Percentiles rank a stretch among this genome's conserved stretches.
phyloP scores from a whole-genome alignment of 805 yeast species.

The Kregervanrija pseudodelftensis region DNA sequence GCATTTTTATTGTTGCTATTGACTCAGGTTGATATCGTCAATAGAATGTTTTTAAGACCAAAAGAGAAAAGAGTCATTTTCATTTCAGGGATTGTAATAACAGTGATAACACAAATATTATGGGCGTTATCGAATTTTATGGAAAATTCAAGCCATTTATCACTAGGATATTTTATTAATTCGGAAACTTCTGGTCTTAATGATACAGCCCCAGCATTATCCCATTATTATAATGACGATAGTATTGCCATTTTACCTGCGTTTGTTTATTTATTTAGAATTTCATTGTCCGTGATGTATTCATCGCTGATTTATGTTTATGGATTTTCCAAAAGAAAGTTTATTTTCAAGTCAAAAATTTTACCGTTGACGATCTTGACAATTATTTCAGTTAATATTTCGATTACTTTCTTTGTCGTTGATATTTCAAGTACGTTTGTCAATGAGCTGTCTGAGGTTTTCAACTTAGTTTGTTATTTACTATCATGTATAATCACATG shows the following conservation, averaged over 20 bases:
- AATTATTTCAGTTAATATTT: conserved; percentile 46
- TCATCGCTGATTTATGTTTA: conserved; percentile 56
- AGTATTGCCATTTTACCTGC: conserved; percentile 7
- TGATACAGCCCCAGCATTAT: too few species aligned
- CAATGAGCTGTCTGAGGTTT: conserved; percentile 64
- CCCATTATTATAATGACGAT: too few species aligned
- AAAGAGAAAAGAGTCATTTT: conserved; percentile 61
- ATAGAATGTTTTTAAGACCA: conserved; percentile 59
- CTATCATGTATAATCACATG: conserved; percentile 69
- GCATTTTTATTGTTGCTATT: conserved; percentile 52
- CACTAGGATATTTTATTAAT: too few species aligned
- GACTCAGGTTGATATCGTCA: conserved; percentile 65
- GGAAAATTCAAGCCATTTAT: conserved; percentile 12
- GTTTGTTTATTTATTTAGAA: conserved; percentile 64
- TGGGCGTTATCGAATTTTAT: conserved; percentile 63
- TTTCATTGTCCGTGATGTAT: conserved; percentile 62
- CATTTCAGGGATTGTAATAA: conserved; percentile 46
- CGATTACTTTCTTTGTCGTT: conserved; percentile 66
- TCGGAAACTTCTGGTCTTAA: too few species aligned
- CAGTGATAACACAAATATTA: conserved; percentile 51
- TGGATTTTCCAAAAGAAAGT: conserved; percentile 42
- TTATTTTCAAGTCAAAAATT: conserved; percentile 42
- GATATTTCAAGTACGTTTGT: conserved; percentile 74
- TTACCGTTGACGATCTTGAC: conserved; percentile 52
- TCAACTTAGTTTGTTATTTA: conserved; percentile 65